Base-by-base conservation (phyloP, 306 rosid species). In the Gillenia trifoliata region DNA sequence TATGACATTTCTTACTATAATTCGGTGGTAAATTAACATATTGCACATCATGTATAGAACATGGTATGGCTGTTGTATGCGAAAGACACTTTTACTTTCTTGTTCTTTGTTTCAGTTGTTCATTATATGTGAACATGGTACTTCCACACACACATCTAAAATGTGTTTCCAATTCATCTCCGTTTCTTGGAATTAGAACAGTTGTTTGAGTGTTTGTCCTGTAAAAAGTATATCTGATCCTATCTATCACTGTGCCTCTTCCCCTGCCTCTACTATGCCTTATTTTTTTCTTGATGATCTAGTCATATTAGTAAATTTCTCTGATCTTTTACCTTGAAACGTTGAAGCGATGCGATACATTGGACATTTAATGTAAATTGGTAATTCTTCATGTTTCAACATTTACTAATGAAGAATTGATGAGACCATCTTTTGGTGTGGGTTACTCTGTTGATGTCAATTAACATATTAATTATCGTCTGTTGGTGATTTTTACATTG, bases 41-140 rank as follows among this genome's bases (percentile, higher is more conserved):
- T 8, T 70, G 38, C 25, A 8, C 79, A 66, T 0, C 64, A 13
- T 38, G 11, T 55, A 13, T 55, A 3, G 52, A 13, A 67, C 56
- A 67, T 70, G 16, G 36, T 71, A 33, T 56, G 66, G 28, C 54
- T 16, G 6, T 71, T 36, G 26, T 34, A 57, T 71, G 55, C 6
- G 38, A 38, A 36, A 15, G 23, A 23, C 15, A 8, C 65, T 72
- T 28, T 77, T 45, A 77, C 71, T 20, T 75, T 49, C 75, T 61
- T 20, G 5, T 47, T 75, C 33, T 57, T 31, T 62, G 47, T 43
- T 41, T 57, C 13, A 50, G 23, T 60, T 60, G 16, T 36, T 61
- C 28, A 45, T 20, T 50, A 30, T 30, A 41, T n/a, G 12, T 16
- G 4, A 3, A 61, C 22, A 30, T 0, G 25, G 66, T 17, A 17